Conservation (phyloP, 352 stramenopile genomes). For the Pythium utonaiense region DNA sequence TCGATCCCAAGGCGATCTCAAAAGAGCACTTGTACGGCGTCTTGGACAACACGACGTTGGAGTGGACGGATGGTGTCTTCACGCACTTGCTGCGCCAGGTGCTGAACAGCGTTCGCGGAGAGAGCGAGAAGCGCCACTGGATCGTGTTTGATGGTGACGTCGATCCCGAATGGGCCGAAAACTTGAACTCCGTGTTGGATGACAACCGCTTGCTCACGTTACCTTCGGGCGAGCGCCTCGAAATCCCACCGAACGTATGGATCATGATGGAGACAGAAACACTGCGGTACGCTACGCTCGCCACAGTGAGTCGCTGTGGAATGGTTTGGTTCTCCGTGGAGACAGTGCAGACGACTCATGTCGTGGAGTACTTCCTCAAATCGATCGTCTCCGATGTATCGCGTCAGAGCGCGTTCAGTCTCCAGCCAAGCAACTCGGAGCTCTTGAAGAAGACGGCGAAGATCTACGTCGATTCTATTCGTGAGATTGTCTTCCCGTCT, state of each 20-base stretch:
- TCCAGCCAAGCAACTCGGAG: slow-evolving; percentile 67
- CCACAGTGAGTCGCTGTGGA: slow-evolving; percentile 99
- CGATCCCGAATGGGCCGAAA: slow-evolving; percentile 99
- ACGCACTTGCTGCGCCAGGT: slow-evolving; percentile 95
- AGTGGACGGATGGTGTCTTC: slow-evolving; percentile 99
- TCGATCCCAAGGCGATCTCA: slow-evolving; percentile 98
- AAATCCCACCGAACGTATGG: slow-evolving; percentile 97
- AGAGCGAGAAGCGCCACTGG: slow-evolving; percentile 96
- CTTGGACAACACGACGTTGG: slow-evolving; percentile 99
- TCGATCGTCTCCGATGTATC: slow-evolving; percentile 71
- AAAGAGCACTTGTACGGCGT: slow-evolving; percentile 98
- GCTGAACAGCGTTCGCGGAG: slow-evolving; percentile 96
- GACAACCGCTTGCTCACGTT: slow-evolving; percentile 99
- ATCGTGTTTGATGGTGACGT: slow-evolving; percentile 99
- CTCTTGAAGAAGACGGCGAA: slow-evolving; percentile 61
- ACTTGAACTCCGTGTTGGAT: slow-evolving; percentile 99
- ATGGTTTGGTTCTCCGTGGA: slow-evolving; percentile 99
- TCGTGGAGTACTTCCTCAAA: slow-evolving; percentile 85
- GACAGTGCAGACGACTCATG: slow-evolving; percentile 91
- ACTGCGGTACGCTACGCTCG: slow-evolving; percentile 96
- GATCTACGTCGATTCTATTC: slow-evolving; percentile 56
- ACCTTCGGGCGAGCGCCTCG: slow-evolving; percentile 97
- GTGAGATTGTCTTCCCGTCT: slow-evolving; percentile 47
- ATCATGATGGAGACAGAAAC: slow-evolving; percentile 99
- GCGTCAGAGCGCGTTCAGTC: slow-evolving; percentile 51